Base-by-base conservation (phyloP, 768 basidiomycete species). In the Jaapia argillacea region DNA sequence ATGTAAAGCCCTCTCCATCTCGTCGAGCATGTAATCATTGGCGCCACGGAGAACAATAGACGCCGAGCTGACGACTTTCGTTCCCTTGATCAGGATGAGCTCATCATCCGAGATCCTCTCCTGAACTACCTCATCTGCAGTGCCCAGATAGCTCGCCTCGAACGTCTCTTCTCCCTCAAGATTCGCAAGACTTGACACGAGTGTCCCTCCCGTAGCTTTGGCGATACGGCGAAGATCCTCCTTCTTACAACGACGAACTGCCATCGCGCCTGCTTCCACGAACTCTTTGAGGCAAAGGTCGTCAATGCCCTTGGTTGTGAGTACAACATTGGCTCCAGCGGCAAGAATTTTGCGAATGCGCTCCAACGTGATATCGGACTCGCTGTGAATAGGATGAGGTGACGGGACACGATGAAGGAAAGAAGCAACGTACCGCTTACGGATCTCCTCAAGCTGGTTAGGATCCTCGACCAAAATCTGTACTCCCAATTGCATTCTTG, bases 51-150 rank as follows among this genome's bases (percentile, higher is more conserved):
- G 71, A 45, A 99, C 78, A 55, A 99, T 86, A 16, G 92, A 96
- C 12, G 85, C 73, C 20, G 91, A 93, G 67, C 68, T 92, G 58
- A 98, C 93, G 33, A 91, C 84, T 66, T 94, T 98, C 40, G 93
- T 98, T 2, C 96, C 96, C 69, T 97, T 99, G 69, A 98, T 71
- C 50, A 99, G 68, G 61, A 98, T 98, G 36, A 96, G 74, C 59
- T 99, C 94, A 60, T 99, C 96, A 55, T 99, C 96, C n/a, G 90
- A 84, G 59, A 98, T 91, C 48, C 94, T 76, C 66, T 97, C 92
- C 61, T 99, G 94, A 4, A 89, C 74, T 50, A 98, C 96, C 64
- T 98, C 96, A 14, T 97, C 94, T 3, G 94, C 94, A 38, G 66
- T 70, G n/a, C 94, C 94, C 33, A 99, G 71, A 61, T 80, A 85